Percentiles rank a stretch among this genome's conserved stretches.
Evolutionary conservation across 352 stramenopile species (phyloP).

Genomic region (Phytophthora macrochlamydospora): DNA sequence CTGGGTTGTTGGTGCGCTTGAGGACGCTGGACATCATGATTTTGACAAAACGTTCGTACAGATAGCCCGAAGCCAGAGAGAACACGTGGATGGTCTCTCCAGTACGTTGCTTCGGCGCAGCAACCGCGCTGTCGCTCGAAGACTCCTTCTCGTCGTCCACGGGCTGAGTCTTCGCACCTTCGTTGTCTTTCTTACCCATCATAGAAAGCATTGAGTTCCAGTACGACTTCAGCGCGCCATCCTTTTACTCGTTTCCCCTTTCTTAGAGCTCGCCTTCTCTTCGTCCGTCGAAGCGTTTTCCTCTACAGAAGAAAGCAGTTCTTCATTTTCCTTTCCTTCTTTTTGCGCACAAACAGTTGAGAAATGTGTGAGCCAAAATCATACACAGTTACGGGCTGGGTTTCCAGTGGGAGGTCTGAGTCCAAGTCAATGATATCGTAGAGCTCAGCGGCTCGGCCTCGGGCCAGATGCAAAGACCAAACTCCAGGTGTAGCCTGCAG

Average conservation of each 20-base stretch:
- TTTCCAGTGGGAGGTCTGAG: conserved; percentile 44
- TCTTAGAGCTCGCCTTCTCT: conserved; percentile 13
- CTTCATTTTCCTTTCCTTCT: conserved; percentile 85
- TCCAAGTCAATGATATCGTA: conserved; percentile 77
- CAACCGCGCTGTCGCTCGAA: conserved; percentile 18
- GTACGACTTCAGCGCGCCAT: conserved; percentile 62
- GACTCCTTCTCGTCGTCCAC: conserved; percentile 9
- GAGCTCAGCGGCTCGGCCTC: conserved; percentile 71
- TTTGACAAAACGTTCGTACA: conserved; percentile 99
- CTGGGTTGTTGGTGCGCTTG: conserved; percentile 94
- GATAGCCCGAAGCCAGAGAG: conserved; percentile 95
- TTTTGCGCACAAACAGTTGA: conserved; percentile 93
- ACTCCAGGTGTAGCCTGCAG: conserved; percentile 96
- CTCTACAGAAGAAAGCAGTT: conserved; percentile 49
- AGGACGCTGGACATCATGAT: conserved; percentile 99
- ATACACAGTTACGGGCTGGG: conserved; percentile 58
- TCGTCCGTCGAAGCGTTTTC: conserved; percentile 13
- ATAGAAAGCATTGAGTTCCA: conserved; percentile 78
- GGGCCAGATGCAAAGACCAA: conserved; percentile 92
- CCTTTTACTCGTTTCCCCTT: conserved; percentile 44
- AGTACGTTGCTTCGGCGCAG: conserved; percentile 40
- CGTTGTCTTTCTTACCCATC: conserved; percentile 51
- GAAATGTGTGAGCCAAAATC: conserved; percentile 90
- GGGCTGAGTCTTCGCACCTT: conserved; percentile 11
- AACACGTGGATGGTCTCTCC: conserved; percentile 99